phyloP scores from a whole-genome alignment of 495 filamentous ascomycete genomes.

The Penicillium cosmopolitanum region DNA sequence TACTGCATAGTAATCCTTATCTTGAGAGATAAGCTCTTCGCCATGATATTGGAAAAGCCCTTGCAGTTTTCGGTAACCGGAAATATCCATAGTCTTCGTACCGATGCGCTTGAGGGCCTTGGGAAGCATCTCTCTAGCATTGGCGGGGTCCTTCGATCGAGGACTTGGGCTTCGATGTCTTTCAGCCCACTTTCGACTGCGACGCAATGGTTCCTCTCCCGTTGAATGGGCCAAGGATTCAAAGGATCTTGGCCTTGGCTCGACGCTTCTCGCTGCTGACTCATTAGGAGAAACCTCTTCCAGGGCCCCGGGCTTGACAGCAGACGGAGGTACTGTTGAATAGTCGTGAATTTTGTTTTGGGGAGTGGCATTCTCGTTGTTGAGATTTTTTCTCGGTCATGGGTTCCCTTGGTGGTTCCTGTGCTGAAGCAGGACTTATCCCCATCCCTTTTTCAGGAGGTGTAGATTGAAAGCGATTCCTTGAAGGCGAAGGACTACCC shows the following conservation, averaged over 20 bases:
- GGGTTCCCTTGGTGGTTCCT: constrained; percentile 10
- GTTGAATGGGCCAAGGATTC: constrained; percentile 26
- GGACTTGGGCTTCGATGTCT: constrained; percentile 40
- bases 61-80: constrained; percentile 87
- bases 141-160: constrained; percentile 48
- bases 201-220: constrained; percentile 22
- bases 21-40: constrained; percentile 55
- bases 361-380: constrained; percentile 35
- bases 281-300: constrained; percentile 33
- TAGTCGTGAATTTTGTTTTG: constrained; percentile 21
- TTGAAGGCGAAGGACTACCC: constrained; percentile 29
- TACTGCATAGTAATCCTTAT: constrained; percentile 70
- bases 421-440: constrained; percentile 9
- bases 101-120: constrained; percentile 78
- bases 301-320: constrained; percentile 30
- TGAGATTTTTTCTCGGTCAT: constrained; percentile 10
- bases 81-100: constrained; percentile 73
- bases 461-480: constrained; percentile 18
- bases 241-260: constrained; percentile 13
- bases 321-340: constrained; percentile 23
- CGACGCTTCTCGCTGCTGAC: constrained; percentile 12
- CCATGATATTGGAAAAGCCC: constrained; percentile 71
- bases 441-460: constrained; percentile 10
- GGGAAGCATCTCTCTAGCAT: constrained; percentile 62
- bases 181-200: constrained; percentile 32